Evolutionary conservation across 495 filamentous ascomycete genomes (phyloP), one percentile per base, ranked within the genome.

Genomic region (Lichenothelia convexa): DNA sequence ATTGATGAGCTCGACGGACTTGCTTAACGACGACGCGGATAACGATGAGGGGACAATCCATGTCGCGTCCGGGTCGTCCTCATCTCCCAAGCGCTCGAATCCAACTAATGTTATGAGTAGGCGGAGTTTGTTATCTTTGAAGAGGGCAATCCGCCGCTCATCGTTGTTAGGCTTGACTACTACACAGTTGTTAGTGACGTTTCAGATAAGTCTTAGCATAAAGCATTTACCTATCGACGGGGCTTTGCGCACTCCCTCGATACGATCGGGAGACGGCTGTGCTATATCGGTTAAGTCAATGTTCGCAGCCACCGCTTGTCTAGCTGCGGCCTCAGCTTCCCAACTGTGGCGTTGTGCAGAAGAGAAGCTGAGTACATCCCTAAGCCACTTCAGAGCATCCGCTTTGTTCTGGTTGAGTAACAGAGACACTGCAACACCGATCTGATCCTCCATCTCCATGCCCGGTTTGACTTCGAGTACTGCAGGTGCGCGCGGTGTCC

Each of bases 51-150:
- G 82, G 26, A 95, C 61, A 26, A 81, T 58, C 89, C 89, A 99
- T 9, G 65, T 62, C 2, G 78, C 73, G 39, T 83, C 75, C 5
- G 67, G 65, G 8, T 86, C 79, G 38, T 87, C 78, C 30, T 75
- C 62, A 13, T 60, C 52, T 3, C 77, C 73, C 3, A 83, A 59
- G 12, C 73, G 64, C 45, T 79, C 70, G 35, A 89, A 70, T 3
- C 81, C 80, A 31, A 77, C 59, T 3, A 84, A 62, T 0, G 62
- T 73, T 70, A 95, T 76, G 5, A 99, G 71, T 18, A 95, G 74
- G 19, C 87, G 78, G 5, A 95, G 72, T 48, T 83, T 75, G n/a
- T 78, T 74, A 47, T 94, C 85, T 45, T 80, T 85, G 55, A 86
- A 91, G 57, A 92, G 72, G 17, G 81, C 78, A 3, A 63, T 67